phyloP scores from a whole-genome alignment of 208 protist genomes.

The Leishmania amazonensis region DNA sequence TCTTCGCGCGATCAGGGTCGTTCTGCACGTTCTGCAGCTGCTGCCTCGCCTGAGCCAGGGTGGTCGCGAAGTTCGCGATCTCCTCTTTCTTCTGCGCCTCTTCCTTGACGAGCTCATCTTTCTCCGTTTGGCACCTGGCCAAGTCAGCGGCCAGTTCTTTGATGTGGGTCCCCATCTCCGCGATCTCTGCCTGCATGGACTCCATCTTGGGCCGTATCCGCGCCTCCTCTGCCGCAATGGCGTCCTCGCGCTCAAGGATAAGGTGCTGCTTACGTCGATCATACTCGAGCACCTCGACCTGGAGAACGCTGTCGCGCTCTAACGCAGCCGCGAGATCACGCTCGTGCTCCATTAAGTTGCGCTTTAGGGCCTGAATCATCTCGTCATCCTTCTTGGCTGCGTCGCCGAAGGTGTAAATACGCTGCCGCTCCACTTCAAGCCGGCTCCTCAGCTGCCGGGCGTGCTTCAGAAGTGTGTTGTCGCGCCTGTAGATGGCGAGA shows the following conservation, averaged over 20 bases:
- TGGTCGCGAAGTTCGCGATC: slow-evolving; percentile 52
- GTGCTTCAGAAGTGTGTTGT: slow-evolving; percentile 88
- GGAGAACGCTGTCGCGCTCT: slow-evolving; percentile 90
- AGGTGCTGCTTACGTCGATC: slow-evolving; percentile 89
- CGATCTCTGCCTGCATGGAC: slow-evolving; percentile 69
- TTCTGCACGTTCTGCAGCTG: slow-evolving; percentile 79
- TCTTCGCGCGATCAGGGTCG: slow-evolving; percentile 78
- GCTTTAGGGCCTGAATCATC: slow-evolving; percentile 86
- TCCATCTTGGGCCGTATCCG: slow-evolving; percentile 87
- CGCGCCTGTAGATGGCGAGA: slow-evolving; percentile 88
- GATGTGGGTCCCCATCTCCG: slow-evolving; percentile 74
- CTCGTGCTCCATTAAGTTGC: slow-evolving; percentile 68
- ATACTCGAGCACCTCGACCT: slow-evolving; percentile 92
- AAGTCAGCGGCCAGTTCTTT: slow-evolving; percentile 59
- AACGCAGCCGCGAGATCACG: slow-evolving; percentile 76
- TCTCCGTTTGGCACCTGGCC: slow-evolving; percentile 42
- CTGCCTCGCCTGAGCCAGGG: slow-evolving; percentile 64
- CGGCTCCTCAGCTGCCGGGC: slow-evolving; percentile 83
- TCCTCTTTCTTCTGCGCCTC: slow-evolving; percentile 66
- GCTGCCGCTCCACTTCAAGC: slow-evolving; percentile 77
- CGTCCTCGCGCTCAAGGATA: slow-evolving; percentile 87
- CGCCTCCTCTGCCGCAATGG: slow-evolving; percentile 87
- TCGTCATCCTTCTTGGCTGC: slow-evolving; percentile 80
- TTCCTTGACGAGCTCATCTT: slow-evolving; percentile 47
- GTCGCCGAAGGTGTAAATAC: slow-evolving; percentile 67